A percentile compares a stretch with the other conserved stretches of the same genome.
Evolutionary conservation across 2,329 filamentous ascomycete genomes (phyloP).

Genomic region (Fusarium incarnatum): DNA sequence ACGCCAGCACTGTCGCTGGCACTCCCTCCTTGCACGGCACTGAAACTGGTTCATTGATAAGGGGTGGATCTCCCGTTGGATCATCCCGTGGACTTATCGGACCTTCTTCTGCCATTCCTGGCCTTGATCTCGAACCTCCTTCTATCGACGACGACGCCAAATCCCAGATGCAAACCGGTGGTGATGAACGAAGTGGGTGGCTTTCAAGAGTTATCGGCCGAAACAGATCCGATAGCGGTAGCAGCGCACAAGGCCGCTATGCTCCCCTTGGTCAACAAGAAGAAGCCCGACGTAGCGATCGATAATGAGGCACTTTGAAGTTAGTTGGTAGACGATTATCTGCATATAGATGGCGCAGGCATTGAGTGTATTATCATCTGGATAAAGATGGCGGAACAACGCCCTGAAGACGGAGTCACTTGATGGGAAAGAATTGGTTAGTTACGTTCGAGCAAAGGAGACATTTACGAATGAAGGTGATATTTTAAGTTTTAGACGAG

Average conservation of each 20-base stretch:
- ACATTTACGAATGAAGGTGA: slow-evolving; percentile 27
- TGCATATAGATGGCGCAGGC: slow-evolving; percentile 55
- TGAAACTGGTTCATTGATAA: slow-evolving; percentile 86
- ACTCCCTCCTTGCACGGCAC: slow-evolving; percentile 81
- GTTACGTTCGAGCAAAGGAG: slow-evolving; percentile 3
- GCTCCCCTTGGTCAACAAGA: slow-evolving; percentile 57
- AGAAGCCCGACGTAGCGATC: slow-evolving; percentile 48
- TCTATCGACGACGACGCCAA: slow-evolving; percentile 65
- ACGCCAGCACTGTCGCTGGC: slow-evolving; percentile 82
- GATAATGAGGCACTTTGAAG: slow-evolving; percentile 40
- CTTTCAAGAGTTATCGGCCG: slow-evolving; percentile 56
- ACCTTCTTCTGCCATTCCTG: slow-evolving; percentile 78
- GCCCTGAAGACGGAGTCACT: slow-evolving; percentile 19
- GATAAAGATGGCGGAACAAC: slow-evolving; percentile 29
- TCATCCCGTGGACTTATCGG: slow-evolving; percentile 74
- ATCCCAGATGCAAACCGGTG: slow-evolving; percentile 52
- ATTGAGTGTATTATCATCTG: slow-evolving; percentile 30
- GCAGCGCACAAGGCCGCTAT: slow-evolving; percentile 57
- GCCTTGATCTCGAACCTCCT: slow-evolving; percentile 84
- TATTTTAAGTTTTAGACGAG: slow-evolving; percentile 22
- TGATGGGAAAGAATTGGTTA: slow-evolving; percentile 15
- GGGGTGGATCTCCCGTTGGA: slow-evolving; percentile 76
- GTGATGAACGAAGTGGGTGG: slow-evolving; percentile 62
- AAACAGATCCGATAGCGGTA: slow-evolving; percentile 53
- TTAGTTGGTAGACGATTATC: slow-evolving; percentile 46